A percentile compares a stretch with the other conserved stretches of the same genome.
Evolutionary conservation across 495 filamentous ascomycete genomes (phyloP).

Genomic region (Penicillium waksmanii): DNA sequence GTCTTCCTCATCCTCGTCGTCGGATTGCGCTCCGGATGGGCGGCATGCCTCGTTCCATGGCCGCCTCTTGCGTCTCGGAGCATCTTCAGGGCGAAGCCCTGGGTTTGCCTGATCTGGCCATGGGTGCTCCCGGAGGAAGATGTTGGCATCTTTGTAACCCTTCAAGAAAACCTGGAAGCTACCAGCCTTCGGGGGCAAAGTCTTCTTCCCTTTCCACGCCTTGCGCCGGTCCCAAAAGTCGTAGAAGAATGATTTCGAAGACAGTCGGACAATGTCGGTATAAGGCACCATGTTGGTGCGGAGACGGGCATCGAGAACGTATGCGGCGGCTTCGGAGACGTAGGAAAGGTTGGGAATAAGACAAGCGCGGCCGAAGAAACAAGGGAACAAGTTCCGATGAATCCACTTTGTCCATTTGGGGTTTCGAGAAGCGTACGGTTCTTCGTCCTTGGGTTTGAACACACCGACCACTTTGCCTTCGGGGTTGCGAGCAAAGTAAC

Average conservation of each 20-base stretch:
- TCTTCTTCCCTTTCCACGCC: constrained; percentile 83
- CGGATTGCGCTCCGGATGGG: constrained; percentile 65
- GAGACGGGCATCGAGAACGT: constrained; percentile 87
- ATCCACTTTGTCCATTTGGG: constrained; percentile 98
- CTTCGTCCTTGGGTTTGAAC: constrained; percentile 99
- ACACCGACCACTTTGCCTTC: constrained; percentile 95
- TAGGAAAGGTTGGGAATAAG: constrained; percentile 99
- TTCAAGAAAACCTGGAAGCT: constrained; percentile 98
- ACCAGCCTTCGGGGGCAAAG: constrained; percentile 88
- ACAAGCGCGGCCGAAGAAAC: constrained; percentile 93
- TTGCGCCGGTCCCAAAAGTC: constrained; percentile 94
- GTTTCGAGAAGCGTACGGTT: constrained; percentile 90
- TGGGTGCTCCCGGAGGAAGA: constrained; percentile 92
- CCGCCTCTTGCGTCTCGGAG: constrained; percentile 69
- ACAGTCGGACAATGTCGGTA: constrained; percentile 91
- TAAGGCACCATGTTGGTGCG: constrained; percentile 93
- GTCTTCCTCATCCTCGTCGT: constrained; percentile 77
- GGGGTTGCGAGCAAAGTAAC: constrained; percentile 92
- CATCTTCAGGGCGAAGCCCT: constrained; percentile 72
- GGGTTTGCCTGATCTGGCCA: constrained; percentile 94
- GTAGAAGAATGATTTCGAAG: constrained; percentile 97
- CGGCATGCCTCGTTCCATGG: constrained; percentile 87
- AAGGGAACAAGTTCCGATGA: constrained; percentile 92
- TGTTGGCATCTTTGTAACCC: constrained; percentile 93
- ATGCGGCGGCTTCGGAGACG: constrained; percentile 96